Evolutionary conservation across 1,284 basidiomycete species (phyloP).

Genomic region (Ustilago lituana): DNA sequence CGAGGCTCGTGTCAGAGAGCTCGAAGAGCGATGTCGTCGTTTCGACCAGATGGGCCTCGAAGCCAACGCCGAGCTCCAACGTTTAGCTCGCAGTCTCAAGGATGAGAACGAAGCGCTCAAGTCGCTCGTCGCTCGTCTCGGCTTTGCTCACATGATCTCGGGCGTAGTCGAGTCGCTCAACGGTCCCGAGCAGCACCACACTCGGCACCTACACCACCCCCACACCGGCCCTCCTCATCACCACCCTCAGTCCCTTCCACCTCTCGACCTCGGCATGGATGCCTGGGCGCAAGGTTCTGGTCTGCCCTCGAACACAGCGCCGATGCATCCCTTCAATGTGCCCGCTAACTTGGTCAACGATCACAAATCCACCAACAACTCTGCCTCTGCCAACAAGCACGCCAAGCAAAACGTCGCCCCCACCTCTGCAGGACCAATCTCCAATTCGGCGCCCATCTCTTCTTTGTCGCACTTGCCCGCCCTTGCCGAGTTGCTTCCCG

Average conservation of each 20-base stretch:
- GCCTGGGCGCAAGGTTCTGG: constrained; percentile 32
- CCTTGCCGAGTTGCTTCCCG: constrained; percentile 28
- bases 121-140: constrained; percentile 55
- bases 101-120: constrained; percentile 63
- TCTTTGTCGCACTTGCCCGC: constrained; percentile 26
- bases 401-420: constrained; percentile 7
- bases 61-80: constrained; percentile 61
- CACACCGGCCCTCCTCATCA: constrained; percentile 20
- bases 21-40: constrained; percentile 60
- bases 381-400: constrained; percentile 11
- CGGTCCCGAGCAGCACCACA: constrained; percentile 27
- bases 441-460: constrained; percentile 16
- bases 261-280: constrained; percentile 42
- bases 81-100: constrained; percentile 53
- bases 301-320: constrained; percentile 12
- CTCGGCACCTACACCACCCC: constrained; percentile 20
- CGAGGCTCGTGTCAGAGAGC: constrained; percentile 59
- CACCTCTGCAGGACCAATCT: background rate
- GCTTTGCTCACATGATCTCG: constrained; percentile 55
- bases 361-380: no score
- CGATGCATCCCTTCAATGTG: constrained; percentile 10
- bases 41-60: constrained; percentile 64
- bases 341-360: no score
- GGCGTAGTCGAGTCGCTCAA: constrained; percentile 45
- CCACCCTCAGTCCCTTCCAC: constrained; percentile 32